Conservation (phyloP, 2,329 filamentous ascomycete species). For the Colletotrichum tropicale region DNA sequence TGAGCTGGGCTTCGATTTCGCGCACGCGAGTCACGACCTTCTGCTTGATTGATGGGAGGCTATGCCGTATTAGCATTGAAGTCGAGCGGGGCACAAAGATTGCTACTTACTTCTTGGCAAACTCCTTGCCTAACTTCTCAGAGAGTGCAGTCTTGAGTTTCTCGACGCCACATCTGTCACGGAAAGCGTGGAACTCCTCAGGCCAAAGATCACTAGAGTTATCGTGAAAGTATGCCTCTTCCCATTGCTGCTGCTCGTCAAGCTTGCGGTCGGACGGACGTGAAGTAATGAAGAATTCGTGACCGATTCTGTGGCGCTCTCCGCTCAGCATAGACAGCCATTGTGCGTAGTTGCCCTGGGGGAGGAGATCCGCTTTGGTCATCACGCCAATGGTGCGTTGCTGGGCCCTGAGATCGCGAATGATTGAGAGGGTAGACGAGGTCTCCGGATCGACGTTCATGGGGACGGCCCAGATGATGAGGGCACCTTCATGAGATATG, state of each 20-base stretch:
- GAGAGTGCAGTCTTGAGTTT: constrained; percentile 58
- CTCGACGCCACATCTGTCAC: constrained; percentile 57
- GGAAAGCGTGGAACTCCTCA: constrained; percentile 48
- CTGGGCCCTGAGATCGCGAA: constrained; percentile 61
- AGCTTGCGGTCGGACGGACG: constrained; percentile 63
- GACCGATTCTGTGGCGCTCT: constrained; percentile 64
- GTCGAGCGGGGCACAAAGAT: too few species aligned
- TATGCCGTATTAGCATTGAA: too few species aligned
- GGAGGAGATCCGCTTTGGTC: constrained; percentile 82
- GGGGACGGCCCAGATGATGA: constrained; percentile 78
- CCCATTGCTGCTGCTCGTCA: constrained; percentile 55
- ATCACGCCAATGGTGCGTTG: constrained; percentile 74
- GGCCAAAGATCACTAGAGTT: constrained; percentile 50
- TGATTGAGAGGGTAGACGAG: constrained; percentile 71
- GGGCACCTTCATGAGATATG: constrained; percentile 69
- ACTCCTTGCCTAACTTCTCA: constrained; percentile 56
- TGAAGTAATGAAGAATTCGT: constrained; percentile 83
- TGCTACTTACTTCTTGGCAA: constrained; percentile 50
- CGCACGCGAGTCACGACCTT: constrained; percentile 56
- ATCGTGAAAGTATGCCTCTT: constrained; percentile 56
- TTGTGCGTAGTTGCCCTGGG: constrained; percentile 55
- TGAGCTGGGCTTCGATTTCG: constrained; percentile 59
- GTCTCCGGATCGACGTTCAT: constrained; percentile 82
- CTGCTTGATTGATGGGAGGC: constrained; percentile 57
- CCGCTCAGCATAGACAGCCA: constrained; percentile 70